Evolutionary conservation across 176 grass and related monocot genomes (phyloP), one percentile per base, ranked within the genome.

Genomic region (Aegilops bicornis): DNA sequence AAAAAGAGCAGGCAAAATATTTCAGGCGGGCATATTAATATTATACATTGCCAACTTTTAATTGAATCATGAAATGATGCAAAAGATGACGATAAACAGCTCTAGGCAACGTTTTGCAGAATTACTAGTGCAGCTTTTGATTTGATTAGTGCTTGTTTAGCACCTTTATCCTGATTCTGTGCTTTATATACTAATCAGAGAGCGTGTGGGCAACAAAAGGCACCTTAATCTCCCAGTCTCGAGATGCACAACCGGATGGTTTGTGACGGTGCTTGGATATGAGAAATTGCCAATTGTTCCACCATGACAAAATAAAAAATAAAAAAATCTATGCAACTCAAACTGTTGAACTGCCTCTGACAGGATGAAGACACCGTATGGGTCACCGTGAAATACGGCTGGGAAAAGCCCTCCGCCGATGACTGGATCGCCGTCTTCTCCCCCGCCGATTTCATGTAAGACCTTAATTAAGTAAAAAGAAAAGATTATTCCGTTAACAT

Each of bases 351-450:
- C 70, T n/a, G 12, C 6, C n/a, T 74, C 37, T 47, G n/a, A 37
- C 82, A 95, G 95, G 95, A 83, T 24, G 85, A 98, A 54, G 95
- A 98, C 70, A 95, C 85, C 0, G 87, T 64, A 30, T 98, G 91
- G 91, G 85, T 98, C 61, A 89, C 79, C 0, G 79, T 93, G 54
- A 77, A 93, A 25, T 93, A 86, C 62, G 89, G 86, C 50, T 80
- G 56, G 79, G 40, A 73, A 31, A 87, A 83, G 20, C 42, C 83
- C 69, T 91, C 93, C 63, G n/a, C 5, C 3, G 87, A 79, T 56
- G 93, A 98, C 59, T 98, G 95, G 95, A 89, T 98, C 61, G 95
- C 86, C 25, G 95, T 98, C 36, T 98, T 98, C 63, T 98, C 95
- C 63, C 91, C 95, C 3, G 80, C 95, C 12, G 82, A 93, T 67